Evolutionary conservation across 2,329 filamentous ascomycete species (phyloP).

Genomic region (Leptographium procerum): DNA sequence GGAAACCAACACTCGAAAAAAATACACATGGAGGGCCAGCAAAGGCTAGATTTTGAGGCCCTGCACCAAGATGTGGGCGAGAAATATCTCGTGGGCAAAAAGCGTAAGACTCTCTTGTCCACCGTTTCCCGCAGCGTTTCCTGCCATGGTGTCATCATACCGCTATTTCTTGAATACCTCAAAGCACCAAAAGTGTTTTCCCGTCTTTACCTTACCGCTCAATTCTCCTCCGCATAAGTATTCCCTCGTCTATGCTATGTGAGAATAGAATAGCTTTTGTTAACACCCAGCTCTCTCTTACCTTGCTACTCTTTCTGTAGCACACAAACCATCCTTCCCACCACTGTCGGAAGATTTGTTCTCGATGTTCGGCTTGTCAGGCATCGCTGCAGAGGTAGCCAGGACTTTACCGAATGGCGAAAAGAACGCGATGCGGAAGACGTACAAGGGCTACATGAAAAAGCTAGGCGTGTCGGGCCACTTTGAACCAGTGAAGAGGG

Average conservation of each 20-base stretch:
- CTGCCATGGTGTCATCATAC: neutral
- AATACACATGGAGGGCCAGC: constrained; percentile 44
- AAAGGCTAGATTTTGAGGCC: constrained; percentile 50
- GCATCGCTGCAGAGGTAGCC: constrained; percentile 49
- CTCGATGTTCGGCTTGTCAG: constrained; percentile 42
- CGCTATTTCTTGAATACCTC: neutral
- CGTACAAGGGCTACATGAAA: constrained; percentile 59
- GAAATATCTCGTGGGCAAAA: constrained; percentile 57
- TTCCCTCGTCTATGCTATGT: neutral
- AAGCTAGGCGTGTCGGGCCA: constrained; percentile 48
- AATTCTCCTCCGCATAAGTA: neutral
- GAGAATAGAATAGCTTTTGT: constrained; percentile 18
- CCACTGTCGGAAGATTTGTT: constrained; percentile 46
- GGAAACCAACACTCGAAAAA: constrained; percentile 50
- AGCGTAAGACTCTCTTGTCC: constrained; percentile 38
- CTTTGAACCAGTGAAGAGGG: constrained; percentile 48
- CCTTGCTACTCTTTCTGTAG: constrained; percentile 20
- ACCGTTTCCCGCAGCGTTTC: neutral
- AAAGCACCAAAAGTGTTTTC: neutral
- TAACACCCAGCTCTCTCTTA: constrained; percentile 26
- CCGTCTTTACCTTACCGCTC: neutral
- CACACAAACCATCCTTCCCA: constrained; percentile 36
- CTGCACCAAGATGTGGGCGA: constrained; percentile 55
- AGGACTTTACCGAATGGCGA: constrained; percentile 53
- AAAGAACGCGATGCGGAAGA: constrained; percentile 56